Percentiles rank a stretch among this genome's conserved stretches.
These are phyloP conservation scores for Monosporascus sp. DNA, from an alignment of 2,329 filamentous ascomycete species.

Conservation along the genomic window DNA sequence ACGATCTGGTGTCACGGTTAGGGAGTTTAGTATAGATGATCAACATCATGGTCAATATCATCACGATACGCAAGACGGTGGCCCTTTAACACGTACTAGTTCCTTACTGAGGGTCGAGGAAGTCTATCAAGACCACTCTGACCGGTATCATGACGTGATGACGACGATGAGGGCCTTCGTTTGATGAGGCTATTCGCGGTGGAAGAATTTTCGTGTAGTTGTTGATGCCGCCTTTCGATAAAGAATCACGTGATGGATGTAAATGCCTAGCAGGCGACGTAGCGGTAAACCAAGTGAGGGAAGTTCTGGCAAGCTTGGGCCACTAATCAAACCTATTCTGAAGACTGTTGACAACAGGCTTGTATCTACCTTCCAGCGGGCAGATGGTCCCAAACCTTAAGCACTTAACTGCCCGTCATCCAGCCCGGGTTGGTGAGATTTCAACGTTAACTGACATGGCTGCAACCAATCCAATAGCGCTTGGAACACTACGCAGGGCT, in stretches of 20 bases:
- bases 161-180: slow-evolving; percentile 14
- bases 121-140: slow-evolving; percentile 19
- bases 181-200: slow-evolving; percentile 24
- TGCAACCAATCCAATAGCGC: no score
- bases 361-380: no score
- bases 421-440: no score
- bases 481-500: no score
- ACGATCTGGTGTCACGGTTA: slow-evolving; percentile 34
- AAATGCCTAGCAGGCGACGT: not conserved
- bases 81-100: slow-evolving; percentile 21
- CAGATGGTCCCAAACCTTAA: no score
- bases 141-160: slow-evolving; percentile 19
- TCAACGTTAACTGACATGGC: no score
- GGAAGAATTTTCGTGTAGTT: slow-evolving; percentile 19
- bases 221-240: slow-evolving; percentile 12
- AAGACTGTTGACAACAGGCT: no score
- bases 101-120: slow-evolving; percentile 7
- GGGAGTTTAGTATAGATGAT: slow-evolving; percentile 5
- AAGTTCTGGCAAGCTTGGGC: not conserved
- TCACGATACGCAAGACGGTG: slow-evolving; percentile 4
- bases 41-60: not conserved
- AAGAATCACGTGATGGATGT: slow-evolving; percentile 24
- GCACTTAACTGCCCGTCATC: no score
- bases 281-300: not conserved
- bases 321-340: not conserved